Percentiles rank a stretch among this genome's conserved stretches.
Conservation (phyloP, 23 red algal species). For the Agarophyton chilense region DNA sequence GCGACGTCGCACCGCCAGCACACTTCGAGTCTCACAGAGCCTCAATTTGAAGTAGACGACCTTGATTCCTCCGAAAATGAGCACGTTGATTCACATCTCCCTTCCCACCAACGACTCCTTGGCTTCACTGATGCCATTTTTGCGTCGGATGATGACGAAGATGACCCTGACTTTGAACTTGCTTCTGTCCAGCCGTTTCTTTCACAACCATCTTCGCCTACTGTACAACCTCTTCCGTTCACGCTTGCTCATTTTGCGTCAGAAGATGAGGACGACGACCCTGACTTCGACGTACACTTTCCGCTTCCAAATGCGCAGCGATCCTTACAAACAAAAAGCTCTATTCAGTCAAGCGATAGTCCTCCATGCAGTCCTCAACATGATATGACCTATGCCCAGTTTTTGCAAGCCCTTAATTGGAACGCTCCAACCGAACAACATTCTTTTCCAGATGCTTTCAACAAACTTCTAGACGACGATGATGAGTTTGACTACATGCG, state of each 20-base stretch:
- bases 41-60: conserved; percentile 51
- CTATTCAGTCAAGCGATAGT: background rate
- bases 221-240: conserved; percentile 2
- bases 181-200: background rate
- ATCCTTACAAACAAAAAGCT: background rate
- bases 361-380: background rate
- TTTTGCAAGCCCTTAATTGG: background rate
- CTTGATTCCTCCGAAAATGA: conserved; percentile 56
- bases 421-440: background rate
- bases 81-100: background rate
- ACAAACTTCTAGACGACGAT: conserved; percentile 44
- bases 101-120: background rate
- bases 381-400: conserved; percentile 11
- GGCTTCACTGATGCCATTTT: conserved; percentile 6
- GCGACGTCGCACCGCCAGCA: no score
- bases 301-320: background rate
- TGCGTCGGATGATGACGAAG: conserved; percentile 3
- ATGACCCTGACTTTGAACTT: conserved; percentile 14
- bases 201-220: background rate
- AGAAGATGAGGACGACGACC: conserved; percentile 52
- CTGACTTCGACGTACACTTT: conserved; percentile 13
- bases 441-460: background rate
- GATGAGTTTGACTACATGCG: conserved; percentile 72
- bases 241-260: background rate
- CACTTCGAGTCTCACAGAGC: background rate